Conservation (phyloP, 257 asterid species). For the Solanum rostratum region DNA sequence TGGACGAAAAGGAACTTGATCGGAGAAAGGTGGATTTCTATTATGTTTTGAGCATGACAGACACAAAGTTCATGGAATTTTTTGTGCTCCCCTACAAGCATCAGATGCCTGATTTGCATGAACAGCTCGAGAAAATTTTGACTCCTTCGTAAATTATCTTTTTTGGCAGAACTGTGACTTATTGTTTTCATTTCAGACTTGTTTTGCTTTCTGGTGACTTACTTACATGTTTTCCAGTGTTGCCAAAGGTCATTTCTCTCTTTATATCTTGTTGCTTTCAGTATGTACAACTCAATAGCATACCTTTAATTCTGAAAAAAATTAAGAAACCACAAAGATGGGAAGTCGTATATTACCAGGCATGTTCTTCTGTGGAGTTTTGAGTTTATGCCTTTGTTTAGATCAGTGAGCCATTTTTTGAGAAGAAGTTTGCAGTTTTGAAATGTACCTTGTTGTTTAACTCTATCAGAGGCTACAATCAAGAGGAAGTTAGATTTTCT, state of each 20-base stretch:
- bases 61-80: not conserved
- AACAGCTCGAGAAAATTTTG: not conserved
- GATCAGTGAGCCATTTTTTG: not conserved
- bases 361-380: not conserved
- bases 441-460: not conserved
- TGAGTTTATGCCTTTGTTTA: not conserved
- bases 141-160: not conserved
- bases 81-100: constrained; percentile 11
- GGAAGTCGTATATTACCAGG: not conserved
- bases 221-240: not conserved
- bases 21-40: not conserved
- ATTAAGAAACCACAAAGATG: not conserved
- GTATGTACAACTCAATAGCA: not conserved
- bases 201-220: not conserved
- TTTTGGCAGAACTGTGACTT: not conserved
- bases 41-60: not conserved
- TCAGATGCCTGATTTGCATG: not conserved
- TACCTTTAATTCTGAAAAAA: not conserved
- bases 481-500: not conserved
- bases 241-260: not conserved
- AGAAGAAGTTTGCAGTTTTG: not conserved
- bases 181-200: not conserved
- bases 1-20: constrained; percentile 6
- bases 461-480: not conserved
- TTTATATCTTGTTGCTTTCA: not conserved